Evolutionary conservation across 805 yeast genomes (phyloP).

Genomic region (Cyberlindnera nakhonratchasimensis): DNA sequence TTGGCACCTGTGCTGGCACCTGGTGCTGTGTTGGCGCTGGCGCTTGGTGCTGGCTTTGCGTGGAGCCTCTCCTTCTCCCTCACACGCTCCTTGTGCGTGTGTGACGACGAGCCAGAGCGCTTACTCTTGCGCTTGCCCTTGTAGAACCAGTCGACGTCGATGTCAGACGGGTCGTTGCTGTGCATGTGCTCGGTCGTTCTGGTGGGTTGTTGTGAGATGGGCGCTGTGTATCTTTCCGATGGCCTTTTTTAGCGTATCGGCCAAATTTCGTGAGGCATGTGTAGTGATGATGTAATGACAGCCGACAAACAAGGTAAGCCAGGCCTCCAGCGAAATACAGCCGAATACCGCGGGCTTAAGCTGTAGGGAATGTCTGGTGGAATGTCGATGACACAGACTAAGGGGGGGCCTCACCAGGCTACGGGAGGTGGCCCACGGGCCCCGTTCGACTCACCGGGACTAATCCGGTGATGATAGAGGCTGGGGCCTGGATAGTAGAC

Average conservation of each 20-base stretch:
- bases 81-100: conserved; percentile 16
- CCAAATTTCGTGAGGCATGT: too few species aligned
- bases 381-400: too few species aligned
- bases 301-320: too few species aligned
- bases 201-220: neutral
- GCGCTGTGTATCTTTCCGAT: neutral
- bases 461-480: too few species aligned
- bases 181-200: conserved; percentile 1
- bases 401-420: too few species aligned
- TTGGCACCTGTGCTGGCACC: neutral
- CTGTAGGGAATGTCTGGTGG: too few species aligned
- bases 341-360: too few species aligned
- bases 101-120: conserved; percentile 23
- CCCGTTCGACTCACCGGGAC: too few species aligned
- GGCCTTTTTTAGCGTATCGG: neutral
- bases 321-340: too few species aligned
- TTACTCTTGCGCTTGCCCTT: conserved; percentile 60
- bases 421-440: too few species aligned
- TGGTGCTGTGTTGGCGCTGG: neutral
- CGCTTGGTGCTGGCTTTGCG: neutral
- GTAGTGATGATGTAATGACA: too few species aligned
- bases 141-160: conserved; percentile 83
- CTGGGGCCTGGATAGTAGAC: too few species aligned
- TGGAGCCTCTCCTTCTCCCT: conserved; percentile 13
- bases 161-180: conserved; percentile 19